These are phyloP conservation scores for Camelina neglecta DNA, from an alignment of 345 rosid genomes.

Conservation along the genomic window DNA sequence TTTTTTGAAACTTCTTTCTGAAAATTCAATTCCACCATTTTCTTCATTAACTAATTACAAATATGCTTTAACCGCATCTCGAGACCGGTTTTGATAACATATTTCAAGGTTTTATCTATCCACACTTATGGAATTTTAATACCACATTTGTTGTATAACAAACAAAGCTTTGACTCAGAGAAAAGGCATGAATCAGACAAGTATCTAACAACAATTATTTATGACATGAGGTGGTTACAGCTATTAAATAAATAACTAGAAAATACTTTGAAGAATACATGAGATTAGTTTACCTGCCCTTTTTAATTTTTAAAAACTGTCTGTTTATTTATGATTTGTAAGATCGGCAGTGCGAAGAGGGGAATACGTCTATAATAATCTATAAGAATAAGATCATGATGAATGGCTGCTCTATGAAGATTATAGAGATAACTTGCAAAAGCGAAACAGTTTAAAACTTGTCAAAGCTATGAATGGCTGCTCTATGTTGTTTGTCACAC, in stretches of 20 bases:
- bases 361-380: neutral
- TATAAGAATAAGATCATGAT: neutral
- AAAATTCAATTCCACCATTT: too few species aligned
- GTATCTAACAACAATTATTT: constrained; percentile 29
- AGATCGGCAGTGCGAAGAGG: neutral
- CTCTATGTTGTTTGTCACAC: too few species aligned
- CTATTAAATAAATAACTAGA: constrained; percentile 12
- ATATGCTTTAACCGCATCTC: constrained; percentile 34
- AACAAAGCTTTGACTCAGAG: constrained; percentile 15
- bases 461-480: neutral
- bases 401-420: neutral
- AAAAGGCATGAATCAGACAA: constrained; percentile 34
- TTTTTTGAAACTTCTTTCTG: too few species aligned
- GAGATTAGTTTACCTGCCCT: neutral
- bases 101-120: constrained; percentile 14
- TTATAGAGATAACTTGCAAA: constrained; percentile 4
- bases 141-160: constrained; percentile 9
- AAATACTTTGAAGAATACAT: neutral
- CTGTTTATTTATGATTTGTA: neutral
- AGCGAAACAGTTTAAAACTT: neutral
- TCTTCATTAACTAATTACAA: constrained; percentile 17
- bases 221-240: constrained; percentile 24
- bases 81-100: neutral
- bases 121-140: constrained; percentile 6
- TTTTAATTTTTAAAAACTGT: neutral